Conservation (phyloP, 352 stramenopile genomes). For the Phytophthora pistaciae region DNA sequence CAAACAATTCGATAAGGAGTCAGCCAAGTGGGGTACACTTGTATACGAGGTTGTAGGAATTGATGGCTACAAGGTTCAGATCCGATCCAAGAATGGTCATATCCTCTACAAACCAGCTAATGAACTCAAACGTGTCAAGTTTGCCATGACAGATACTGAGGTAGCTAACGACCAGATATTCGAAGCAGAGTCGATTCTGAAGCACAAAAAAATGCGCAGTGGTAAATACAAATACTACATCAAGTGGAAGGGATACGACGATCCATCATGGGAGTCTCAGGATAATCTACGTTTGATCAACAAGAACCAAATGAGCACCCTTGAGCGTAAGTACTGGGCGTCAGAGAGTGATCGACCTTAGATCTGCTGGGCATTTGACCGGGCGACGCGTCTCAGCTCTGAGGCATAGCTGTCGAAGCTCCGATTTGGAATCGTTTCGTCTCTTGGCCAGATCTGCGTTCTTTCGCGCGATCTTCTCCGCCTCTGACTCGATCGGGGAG, state of each 20-base stretch:
- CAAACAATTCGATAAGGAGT: neutral
- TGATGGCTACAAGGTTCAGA: neutral
- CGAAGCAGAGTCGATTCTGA: constrained; percentile 26
- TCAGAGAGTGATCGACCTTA: neutral
- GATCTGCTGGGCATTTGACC: neutral
- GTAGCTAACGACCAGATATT: constrained; percentile 10
- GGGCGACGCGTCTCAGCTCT: neutral
- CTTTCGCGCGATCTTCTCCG: neutral
- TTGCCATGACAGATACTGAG: constrained; percentile 11
- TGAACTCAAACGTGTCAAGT: constrained; percentile 26
- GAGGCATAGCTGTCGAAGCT: neutral
- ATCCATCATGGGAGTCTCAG: neutral
- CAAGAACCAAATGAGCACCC: neutral
- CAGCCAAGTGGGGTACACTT: neutral
- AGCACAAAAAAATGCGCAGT: constrained; percentile 10
- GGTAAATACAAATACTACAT: neutral
- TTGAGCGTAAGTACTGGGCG: neutral
- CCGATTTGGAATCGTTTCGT: neutral
- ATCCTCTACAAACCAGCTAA: constrained; percentile 22
- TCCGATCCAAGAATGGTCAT: neutral
- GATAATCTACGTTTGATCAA: neutral
- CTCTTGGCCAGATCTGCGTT: neutral
- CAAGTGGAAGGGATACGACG: neutral
- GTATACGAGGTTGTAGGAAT: neutral
- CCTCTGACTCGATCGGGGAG: neutral